phyloP scores from a whole-genome alignment of 78 protist species.

The Paulinella micropora region DNA sequence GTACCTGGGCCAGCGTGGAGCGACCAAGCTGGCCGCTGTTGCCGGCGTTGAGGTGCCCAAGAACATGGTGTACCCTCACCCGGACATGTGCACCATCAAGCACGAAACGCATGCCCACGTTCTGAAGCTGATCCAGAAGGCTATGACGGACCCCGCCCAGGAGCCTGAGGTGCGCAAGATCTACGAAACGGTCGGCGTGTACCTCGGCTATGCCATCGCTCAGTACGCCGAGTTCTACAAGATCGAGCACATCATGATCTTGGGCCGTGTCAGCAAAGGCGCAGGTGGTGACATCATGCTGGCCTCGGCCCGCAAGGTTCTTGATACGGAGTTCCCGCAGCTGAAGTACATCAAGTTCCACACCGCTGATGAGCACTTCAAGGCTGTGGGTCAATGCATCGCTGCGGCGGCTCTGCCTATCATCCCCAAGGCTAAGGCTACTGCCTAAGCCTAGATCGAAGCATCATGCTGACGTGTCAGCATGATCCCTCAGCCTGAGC shows the following conservation, averaged over 20 bases:
- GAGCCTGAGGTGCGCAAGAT: background rate
- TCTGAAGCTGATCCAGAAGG: too few species aligned
- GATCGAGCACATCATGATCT: background rate
- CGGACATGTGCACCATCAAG: background rate
- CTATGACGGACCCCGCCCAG: too few species aligned
- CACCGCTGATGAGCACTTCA: background rate
- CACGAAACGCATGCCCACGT: background rate
- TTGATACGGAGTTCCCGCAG: background rate
- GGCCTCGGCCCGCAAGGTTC: background rate
- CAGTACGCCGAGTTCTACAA: background rate
- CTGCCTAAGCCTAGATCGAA: too few species aligned
- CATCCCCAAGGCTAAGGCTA: too few species aligned
- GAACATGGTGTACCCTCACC: background rate
- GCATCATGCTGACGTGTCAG: too few species aligned
- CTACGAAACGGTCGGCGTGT: background rate
- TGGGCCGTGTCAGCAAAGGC: background rate
- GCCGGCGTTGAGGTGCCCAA: background rate
- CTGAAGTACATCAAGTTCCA: background rate
- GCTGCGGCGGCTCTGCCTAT: background rate
- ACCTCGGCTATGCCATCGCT: background rate
- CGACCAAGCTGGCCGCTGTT: background rate
- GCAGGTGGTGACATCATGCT: background rate
- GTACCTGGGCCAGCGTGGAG: background rate
- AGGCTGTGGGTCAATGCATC: background rate
- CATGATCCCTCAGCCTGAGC: too few species aligned